phyloP scores from a whole-genome alignment of 768 basidiomycete species.

The Lactarius sanguifluus region DNA sequence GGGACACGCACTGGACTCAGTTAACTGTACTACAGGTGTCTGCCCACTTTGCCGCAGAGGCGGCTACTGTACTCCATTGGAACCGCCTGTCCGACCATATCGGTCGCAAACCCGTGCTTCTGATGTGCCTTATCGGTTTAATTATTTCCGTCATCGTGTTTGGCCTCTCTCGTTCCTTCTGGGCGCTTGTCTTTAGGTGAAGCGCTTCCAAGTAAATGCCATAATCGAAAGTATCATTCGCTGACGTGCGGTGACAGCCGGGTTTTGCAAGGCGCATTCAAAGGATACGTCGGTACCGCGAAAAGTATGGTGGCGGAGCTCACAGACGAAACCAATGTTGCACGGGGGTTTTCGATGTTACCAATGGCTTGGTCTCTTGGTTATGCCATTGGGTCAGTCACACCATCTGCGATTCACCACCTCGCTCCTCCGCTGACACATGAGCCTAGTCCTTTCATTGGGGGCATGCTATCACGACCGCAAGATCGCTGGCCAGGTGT shows the following conservation, averaged over 20 bases:
- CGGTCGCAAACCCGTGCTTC: not conserved
- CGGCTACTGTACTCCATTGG: not conserved
- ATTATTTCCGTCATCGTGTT: not conserved
- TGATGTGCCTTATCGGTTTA: not conserved
- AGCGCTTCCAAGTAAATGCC: not conserved
- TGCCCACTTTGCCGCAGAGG: not conserved
- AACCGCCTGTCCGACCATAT: not conserved
- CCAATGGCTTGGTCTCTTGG: not conserved
- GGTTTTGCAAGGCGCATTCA: not conserved
- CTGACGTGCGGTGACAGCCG: not conserved
- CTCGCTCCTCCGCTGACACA: not conserved
- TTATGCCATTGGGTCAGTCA: slow-evolving; percentile 16
- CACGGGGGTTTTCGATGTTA: not conserved
- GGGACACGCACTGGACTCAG: not conserved
- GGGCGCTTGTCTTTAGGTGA: not conserved
- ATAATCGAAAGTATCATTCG: not conserved
- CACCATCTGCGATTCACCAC: not conserved
- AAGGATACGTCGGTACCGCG: not conserved
- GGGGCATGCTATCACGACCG: slow-evolving; percentile 30
- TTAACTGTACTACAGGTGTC: not conserved
- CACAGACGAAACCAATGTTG: not conserved
- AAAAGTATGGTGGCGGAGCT: not conserved
- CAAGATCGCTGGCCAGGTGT: slow-evolving; percentile 27
- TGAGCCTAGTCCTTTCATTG: slow-evolving; percentile 23
- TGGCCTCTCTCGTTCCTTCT: not conserved